Conservation (phyloP, 2,329 filamentous ascomycete genomes). For the Ophiostoma fasciatum region DNA sequence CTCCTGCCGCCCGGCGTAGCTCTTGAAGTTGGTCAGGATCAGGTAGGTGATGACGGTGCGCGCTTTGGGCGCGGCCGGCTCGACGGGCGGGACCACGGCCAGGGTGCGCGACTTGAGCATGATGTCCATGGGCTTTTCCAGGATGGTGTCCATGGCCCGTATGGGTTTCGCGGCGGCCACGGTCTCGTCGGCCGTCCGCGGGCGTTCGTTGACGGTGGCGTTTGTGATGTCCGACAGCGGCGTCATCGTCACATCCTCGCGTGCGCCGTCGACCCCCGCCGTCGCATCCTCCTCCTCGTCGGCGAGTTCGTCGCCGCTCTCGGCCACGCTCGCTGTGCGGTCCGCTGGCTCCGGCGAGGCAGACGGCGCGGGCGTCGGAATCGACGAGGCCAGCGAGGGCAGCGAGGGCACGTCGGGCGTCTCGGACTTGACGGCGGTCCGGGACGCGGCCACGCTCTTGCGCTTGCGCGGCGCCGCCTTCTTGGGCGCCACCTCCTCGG, state of each 20-base stretch:
- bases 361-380: not conserved
- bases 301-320: conserved; percentile 1
- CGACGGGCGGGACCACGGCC: conserved; percentile 45
- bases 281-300: too few relatives aligned
- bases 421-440: conserved; percentile 15
- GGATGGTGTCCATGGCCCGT: conserved; percentile 58
- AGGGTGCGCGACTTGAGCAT: conserved; percentile 71
- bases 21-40: conserved; percentile 94
- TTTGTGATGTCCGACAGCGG: conserved; percentile 63
- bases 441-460: conserved; percentile 38
- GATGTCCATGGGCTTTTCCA: conserved; percentile 90
- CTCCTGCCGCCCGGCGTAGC: conserved; percentile 87
- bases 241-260: conserved; percentile 17
- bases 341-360: conserved; percentile 1
- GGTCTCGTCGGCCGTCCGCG: conserved; percentile 43
- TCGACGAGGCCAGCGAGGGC: not conserved
- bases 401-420: conserved; percentile 30
- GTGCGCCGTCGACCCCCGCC: not conserved
- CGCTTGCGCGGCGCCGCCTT: conserved; percentile 48
- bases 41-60: conserved; percentile 89
- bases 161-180: conserved; percentile 51
- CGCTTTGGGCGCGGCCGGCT: conserved; percentile 63
- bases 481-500: conserved; percentile 18
- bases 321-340: conserved; percentile 1
- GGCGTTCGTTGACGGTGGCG: conserved; percentile 28